Evolutionary conservation across 1,284 basidiomycete genomes (phyloP), one percentile per base, ranked within the genome.

Genomic region (Boletus semigastroideus): DNA sequence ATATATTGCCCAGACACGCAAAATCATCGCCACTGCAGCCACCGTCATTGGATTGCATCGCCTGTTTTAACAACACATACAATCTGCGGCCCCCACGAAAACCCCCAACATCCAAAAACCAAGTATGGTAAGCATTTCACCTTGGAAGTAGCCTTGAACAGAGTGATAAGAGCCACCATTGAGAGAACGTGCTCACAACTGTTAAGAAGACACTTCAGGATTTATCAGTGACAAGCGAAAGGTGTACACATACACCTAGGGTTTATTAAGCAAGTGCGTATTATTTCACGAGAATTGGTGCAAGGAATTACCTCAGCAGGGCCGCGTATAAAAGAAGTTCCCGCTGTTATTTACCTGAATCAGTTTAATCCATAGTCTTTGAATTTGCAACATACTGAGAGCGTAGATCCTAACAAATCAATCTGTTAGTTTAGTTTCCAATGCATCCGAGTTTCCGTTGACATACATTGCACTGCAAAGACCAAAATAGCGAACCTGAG

Each of bases 401-500:
- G 33, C 13, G 34, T 28, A 46, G 1, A 31, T 42, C 25, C 52
- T 49, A 19, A 31, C 3, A 38, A 7, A 10, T 11, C 25, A 10
- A 45, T 25, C 12, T 14, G 13, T 28, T 12, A 5, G 31, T 13
- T 52, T 31, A 55, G 46, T 28, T 19, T 46, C 16, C 12, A 6
- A 31, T 5, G 19, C 3, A n/a, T 42, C 3, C 22, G 9, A 13
- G 49, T 14, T 4, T 25, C 10, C 17, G 5, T 5, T 25, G 6
- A 42, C 46, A 11, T 38, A 55, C 46, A 17, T 25, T 42, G 42
- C 20, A 3, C 34, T 13, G 9, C 38, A 54, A 27, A 46, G 46
- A n/a, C 46, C 43, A 17, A 30, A 30, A n/a, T 55, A 55, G 13
- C 53, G 46, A 28, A 55, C 20, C 53, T 55, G 22, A 22, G 22